These are phyloP conservation scores for Tuctoria greenei DNA, from an alignment of 176 grass and related monocot genomes.

Conservation along the genomic window DNA sequence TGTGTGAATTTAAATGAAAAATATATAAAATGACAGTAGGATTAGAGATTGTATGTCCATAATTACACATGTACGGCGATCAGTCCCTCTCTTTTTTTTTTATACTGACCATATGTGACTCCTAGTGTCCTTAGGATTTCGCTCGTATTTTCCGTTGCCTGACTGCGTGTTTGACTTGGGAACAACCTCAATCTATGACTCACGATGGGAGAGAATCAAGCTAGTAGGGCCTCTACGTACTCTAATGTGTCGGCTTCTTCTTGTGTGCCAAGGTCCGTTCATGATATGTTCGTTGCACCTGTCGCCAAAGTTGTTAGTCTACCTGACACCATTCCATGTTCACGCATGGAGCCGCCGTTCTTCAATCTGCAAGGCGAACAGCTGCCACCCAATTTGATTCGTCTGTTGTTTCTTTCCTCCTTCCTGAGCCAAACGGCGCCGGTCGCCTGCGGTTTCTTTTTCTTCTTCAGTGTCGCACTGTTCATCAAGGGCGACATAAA, in stretches of 20 bases:
- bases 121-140: not conserved
- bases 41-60: no score
- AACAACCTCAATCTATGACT: conserved; percentile 37
- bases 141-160: not conserved
- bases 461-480: no score
- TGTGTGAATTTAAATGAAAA: no score
- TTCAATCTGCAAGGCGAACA: no score
- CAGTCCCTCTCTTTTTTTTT: no score
- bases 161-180: conserved; percentile 2
- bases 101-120: not conserved
- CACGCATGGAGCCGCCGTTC: not conserved
- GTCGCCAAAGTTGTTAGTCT: not conserved
- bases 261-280: not conserved
- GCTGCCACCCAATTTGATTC: not conserved
- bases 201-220: conserved; percentile 24
- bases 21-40: no score
- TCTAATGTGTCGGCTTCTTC: not conserved
- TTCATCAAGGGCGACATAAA: not conserved
- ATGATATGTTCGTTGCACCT: not conserved
- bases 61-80: no score
- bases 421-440: not conserved
- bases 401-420: not conserved
- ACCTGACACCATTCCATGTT: not conserved
- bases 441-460: no score
- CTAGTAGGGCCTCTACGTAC: not conserved